phyloP scores from a whole-genome alignment of 768 basidiomycete species.

The Tricholomella constricta region DNA sequence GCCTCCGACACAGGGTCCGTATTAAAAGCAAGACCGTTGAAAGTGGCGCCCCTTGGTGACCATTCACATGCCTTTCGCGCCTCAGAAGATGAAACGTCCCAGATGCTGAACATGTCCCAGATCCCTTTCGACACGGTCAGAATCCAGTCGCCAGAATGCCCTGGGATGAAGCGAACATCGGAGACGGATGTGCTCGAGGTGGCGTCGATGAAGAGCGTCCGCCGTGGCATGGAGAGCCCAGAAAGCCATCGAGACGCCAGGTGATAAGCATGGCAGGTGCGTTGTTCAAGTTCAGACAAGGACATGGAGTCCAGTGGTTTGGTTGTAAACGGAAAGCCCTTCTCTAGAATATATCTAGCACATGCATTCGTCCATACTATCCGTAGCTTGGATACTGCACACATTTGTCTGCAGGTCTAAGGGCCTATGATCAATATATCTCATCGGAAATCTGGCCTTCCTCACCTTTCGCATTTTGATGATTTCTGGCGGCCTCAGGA shows the following conservation, averaged over 20 bases:
- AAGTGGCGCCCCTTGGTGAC: conserved; percentile 54
- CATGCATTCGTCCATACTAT: conserved; percentile 61
- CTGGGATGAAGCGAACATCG: conserved; percentile 55
- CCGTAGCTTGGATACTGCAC: conserved; percentile 44
- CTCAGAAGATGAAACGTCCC: conserved; percentile 37
- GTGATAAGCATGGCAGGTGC: conserved; percentile 43
- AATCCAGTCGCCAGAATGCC: conserved; percentile 43
- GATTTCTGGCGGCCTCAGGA: conserved; percentile 39
- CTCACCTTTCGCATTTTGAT: conserved; percentile 44
- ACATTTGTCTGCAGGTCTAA: conserved; percentile 59
- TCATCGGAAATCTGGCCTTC: too few species aligned
- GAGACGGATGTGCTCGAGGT: conserved; percentile 47
- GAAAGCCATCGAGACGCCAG: conserved; percentile 54
- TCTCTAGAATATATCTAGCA: conserved; percentile 40
- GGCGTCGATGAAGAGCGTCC: conserved; percentile 27
- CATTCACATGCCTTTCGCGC: conserved; percentile 46
- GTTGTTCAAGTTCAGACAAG: conserved; percentile 44
- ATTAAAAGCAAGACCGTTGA: conserved; percentile 56
- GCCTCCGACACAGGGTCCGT: conserved; percentile 44
- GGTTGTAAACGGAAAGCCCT: conserved; percentile 53
- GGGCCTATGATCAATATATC: too few species aligned
- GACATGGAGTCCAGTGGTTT: conserved; percentile 36
- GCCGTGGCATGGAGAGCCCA: conserved; percentile 10
- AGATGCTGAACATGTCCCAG: conserved; percentile 60
- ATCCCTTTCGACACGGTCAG: conserved; percentile 59